Conservation (phyloP, 306 rosid genomes). For the Inga oerstediana region DNA sequence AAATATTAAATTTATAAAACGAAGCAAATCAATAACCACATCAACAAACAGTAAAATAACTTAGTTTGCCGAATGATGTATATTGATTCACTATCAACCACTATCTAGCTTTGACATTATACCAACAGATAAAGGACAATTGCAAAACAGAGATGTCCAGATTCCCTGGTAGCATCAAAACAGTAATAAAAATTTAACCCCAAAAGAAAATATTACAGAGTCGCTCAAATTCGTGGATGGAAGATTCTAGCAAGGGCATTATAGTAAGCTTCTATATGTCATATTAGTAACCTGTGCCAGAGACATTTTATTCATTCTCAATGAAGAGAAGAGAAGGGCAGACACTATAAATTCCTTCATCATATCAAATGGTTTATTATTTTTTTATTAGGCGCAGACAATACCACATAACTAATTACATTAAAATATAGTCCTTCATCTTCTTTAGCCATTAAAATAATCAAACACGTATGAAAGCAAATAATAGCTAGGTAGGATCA, state of each 20-base stretch:
- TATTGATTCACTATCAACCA: too few relatives aligned
- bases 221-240: background rate
- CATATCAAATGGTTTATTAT: background rate
- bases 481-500: background rate
- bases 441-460: background rate
- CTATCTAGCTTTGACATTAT: too few relatives aligned
- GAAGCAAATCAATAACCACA: too few relatives aligned
- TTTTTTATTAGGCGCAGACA: background rate
- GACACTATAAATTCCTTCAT: background rate
- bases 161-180: background rate
- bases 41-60: too few relatives aligned
- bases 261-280: background rate
- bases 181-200: background rate
- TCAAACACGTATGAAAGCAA: background rate
- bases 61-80: too few relatives aligned
- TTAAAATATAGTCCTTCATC: background rate
- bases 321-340: background rate
- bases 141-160: too few relatives aligned
- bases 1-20: too few relatives aligned
- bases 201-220: background rate
- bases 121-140: too few relatives aligned
- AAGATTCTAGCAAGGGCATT: background rate
- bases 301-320: background rate
- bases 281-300: too few relatives aligned
- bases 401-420: background rate